These are phyloP conservation scores for Tirmania nivea DNA, from an alignment of 495 filamentous ascomycete species.

Conservation along the genomic window DNA sequence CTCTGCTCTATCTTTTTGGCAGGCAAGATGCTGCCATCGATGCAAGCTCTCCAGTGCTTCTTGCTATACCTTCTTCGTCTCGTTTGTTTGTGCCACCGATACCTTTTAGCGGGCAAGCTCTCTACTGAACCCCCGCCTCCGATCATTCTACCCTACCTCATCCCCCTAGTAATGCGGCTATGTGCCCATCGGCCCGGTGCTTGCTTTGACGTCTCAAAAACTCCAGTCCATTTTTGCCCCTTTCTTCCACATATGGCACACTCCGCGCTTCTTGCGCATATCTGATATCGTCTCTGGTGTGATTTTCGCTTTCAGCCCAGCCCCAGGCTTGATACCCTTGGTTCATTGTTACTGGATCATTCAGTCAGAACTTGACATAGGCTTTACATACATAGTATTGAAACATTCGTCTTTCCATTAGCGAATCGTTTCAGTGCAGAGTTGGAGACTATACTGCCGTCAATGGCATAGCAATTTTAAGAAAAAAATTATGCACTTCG, in stretches of 20 bases:
- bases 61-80: conserved; percentile 7
- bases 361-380: not conserved
- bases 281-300: not conserved
- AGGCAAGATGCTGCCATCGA: conserved; percentile 10
- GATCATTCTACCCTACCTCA: not conserved
- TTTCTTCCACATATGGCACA: not conserved
- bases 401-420: not conserved
- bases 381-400: not conserved
- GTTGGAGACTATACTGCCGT: not conserved
- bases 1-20: not conserved
- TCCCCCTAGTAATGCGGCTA: not conserved
- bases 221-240: not conserved
- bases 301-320: not conserved
- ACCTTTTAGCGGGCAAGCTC: not conserved
- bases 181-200: not conserved
- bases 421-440: not conserved
- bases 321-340: not conserved
- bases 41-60: not conserved
- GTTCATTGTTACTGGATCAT: not conserved
- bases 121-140: not conserved
- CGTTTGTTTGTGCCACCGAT: conserved; percentile 1
- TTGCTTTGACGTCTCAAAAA: not conserved
- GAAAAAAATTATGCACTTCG: no score
- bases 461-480: not conserved
- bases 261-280: not conserved